Conservation (phyloP, 177 flowering plant genomes). For the Vitis hybrid region DNA sequence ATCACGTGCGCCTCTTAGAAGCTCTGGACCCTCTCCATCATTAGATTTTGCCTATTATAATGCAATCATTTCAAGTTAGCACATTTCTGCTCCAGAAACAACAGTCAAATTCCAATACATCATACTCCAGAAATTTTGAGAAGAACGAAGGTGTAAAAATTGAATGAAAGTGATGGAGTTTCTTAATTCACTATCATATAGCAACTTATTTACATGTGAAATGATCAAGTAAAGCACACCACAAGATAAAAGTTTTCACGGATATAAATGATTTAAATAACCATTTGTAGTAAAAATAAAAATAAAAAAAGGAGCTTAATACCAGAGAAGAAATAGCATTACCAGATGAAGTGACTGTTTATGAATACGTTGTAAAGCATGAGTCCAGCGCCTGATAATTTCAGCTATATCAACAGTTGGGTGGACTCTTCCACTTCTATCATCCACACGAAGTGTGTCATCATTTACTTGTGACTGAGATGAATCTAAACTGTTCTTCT, state of each 20-base stretch:
- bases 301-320: too few species aligned
- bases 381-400: constrained; percentile 97
- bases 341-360: constrained; percentile 95
- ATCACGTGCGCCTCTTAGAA: constrained; percentile 61
- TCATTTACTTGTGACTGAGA: constrained; percentile 45
- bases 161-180: neutral
- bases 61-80: constrained; percentile 5
- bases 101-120: constrained; percentile 5
- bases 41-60: constrained; percentile 82
- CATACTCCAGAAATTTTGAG: neutral
- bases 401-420: constrained; percentile 97
- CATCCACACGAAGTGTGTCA: constrained; percentile 62
- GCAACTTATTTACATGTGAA: neutral
- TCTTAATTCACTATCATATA: neutral
- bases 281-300: too few species aligned
- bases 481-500: constrained; percentile 34
- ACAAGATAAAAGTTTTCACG: neutral
- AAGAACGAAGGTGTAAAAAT: neutral
- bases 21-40: constrained; percentile 98
- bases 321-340: constrained; percentile 4
- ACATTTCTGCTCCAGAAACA: constrained; percentile 5
- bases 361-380: constrained; percentile 97
- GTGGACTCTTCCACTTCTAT: constrained; percentile 77
- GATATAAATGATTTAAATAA: too few species aligned
- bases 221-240: neutral